phyloP scores from a whole-genome alignment of 768 basidiomycete genomes.

The Lactifluus piperatus region DNA sequence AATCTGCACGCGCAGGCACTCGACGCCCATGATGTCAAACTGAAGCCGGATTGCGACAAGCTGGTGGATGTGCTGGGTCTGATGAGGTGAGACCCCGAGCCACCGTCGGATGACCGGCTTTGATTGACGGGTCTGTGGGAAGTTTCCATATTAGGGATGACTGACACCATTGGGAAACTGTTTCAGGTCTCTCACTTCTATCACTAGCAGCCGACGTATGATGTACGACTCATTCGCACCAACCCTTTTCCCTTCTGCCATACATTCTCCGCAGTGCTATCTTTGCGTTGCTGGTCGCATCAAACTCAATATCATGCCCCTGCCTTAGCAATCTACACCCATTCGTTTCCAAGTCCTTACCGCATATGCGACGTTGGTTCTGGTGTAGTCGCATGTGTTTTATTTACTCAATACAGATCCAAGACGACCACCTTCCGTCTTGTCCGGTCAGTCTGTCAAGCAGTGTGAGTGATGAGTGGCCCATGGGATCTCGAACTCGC shows the following conservation, averaged over 20 bases:
- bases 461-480: no score
- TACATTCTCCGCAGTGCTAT: background rate
- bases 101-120: no score
- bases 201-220: background rate
- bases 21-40: no score
- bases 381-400: background rate
- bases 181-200: background rate
- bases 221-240: background rate
- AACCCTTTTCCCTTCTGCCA: background rate
- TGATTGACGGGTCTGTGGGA: no score
- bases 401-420: background rate
- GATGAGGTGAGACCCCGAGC: no score
- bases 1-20: no score
- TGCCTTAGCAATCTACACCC: no score
- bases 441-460: background rate
- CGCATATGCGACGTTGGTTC: background rate
- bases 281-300: background rate
- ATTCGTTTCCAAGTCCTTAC: background rate
- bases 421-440: background rate
- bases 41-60: no score
- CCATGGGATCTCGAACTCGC: background rate
- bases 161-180: no score
- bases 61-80: no score
- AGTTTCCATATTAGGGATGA: no score
- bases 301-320: background rate